Evolutionary conservation across 352 stramenopile species (phyloP).

Genomic region (Pythium vanterpoolii): DNA sequence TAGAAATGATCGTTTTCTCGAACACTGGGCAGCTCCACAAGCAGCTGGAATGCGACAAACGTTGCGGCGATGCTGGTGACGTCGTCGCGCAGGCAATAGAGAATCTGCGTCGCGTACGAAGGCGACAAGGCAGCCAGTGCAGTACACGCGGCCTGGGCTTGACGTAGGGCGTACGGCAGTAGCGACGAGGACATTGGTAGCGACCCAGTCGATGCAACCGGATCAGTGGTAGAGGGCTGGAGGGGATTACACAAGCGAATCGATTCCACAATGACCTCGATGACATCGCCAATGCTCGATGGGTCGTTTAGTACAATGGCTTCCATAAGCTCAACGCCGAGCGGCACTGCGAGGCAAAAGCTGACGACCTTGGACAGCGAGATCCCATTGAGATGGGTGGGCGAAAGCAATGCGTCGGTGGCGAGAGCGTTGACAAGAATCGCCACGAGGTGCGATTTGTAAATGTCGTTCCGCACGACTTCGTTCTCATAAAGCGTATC

Average conservation of each 20-base stretch:
- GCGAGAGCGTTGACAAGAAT: conserved; percentile 46
- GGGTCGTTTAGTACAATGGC: conserved; percentile 53
- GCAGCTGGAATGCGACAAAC: conserved; percentile 26
- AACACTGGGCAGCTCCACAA: conserved; percentile 15
- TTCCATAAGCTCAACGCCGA: conserved; percentile 39
- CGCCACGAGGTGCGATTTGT: conserved; percentile 47
- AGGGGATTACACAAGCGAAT: conserved; percentile 22
- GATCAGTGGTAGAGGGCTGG: not conserved
- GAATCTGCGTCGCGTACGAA: conserved; percentile 31
- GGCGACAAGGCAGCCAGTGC: conserved; percentile 36
- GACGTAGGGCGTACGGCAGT: conserved; percentile 19
- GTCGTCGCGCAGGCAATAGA: conserved; percentile 3
- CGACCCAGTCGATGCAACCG: not conserved
- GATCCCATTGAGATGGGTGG: not conserved
- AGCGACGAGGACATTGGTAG: conserved; percentile 18
- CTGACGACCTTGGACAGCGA: conserved; percentile 8
- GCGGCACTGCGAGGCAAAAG: conserved; percentile 31
- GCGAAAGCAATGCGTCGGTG: not conserved
- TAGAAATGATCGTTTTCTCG: conserved; percentile 22
- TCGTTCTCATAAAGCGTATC: conserved; percentile 29
- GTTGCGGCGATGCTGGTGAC: conserved; percentile 2
- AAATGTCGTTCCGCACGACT: conserved; percentile 53
- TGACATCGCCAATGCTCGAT: conserved; percentile 30
- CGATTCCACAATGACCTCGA: conserved; percentile 33
- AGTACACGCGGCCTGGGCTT: conserved; percentile 25